Evolutionary conservation across 805 yeast species (phyloP), one percentile per base, ranked within the genome.

Genomic region (Ogataea nonfermentans): DNA sequence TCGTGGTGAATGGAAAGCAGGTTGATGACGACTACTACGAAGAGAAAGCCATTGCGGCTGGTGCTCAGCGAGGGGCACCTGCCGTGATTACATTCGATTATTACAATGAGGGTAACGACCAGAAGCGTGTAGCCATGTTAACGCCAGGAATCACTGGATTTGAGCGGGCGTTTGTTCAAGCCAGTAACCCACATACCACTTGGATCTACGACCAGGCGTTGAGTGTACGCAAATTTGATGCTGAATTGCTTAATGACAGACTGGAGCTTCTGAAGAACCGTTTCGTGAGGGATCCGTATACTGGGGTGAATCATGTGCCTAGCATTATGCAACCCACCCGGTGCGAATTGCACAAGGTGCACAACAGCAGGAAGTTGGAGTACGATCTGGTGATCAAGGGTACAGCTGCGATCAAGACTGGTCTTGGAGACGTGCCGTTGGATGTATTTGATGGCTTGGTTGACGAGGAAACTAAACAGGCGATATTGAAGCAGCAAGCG

Each of bases 11-110:
- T 37, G 99, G 99, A 29, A 76, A 74, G 46, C 78, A 84, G 49
- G 83, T 86, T 20, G 71, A 67, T 9, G 99, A 93, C 65, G 99
- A 93, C 62, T 93, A 90, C 61, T 86, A 90, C 69, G 95, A 84
- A 56, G 75, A 70, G 30, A 57, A 63, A 41, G 78, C 80, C 0
- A 65, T 74, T 23, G 70, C 63, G 33, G 67, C 74, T 2, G 89
- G 88, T 25, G 83, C 78, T 20, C 72, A 74, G 12, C 78, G 79
- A 38, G 95, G 95, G 16, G 84, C 81, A n/a, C 63, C 67, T 1
- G 56, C 63, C 3, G 38, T 44, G 29, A 44, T 40, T 32, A 53
- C 42, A 51, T 61, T 47, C 61, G 70, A 48, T 16, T 49, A 45
- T 15, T 49, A 41, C 36, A 41, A 40, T n/a, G 47, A 46, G 27